Evolutionary conservation across 164 flowering plant genomes (phyloP).

Genomic region (Hamamelis virginiana): DNA sequence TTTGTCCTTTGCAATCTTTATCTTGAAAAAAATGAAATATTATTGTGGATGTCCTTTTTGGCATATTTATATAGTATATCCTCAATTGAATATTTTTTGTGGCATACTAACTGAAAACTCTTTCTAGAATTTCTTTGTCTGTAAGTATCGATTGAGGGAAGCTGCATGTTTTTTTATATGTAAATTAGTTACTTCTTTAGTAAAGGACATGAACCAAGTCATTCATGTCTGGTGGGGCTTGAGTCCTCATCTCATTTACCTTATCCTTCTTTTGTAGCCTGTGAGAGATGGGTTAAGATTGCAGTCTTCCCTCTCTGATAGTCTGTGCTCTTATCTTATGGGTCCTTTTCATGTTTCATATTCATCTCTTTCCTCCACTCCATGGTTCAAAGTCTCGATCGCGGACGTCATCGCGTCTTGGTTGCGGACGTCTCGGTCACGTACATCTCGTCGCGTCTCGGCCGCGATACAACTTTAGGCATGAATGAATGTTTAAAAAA

Average conservation of each 20-base stretch:
- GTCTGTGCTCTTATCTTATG: background rate
- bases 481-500: too few species aligned
- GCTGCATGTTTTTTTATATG: too few species aligned
- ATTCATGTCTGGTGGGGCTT: constrained; percentile 1
- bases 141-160: background rate
- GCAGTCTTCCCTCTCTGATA: background rate
- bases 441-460: too few species aligned
- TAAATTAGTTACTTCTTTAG: background rate
- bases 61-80: background rate
- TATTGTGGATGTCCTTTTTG: constrained; percentile 13
- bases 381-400: too few species aligned
- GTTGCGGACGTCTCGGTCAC: too few species aligned
- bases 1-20: constrained; percentile 1
- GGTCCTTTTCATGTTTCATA: background rate
- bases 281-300: constrained; percentile 3
- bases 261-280: constrained; percentile 7
- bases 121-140: background rate
- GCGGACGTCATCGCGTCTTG: too few species aligned
- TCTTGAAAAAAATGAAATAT: constrained; percentile 3
- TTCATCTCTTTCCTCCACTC: background rate
- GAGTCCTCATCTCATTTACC: background rate
- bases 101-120: background rate
- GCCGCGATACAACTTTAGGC: too few species aligned
- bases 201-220: constrained; percentile 6
- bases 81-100: background rate